Evolutionary conservation across 2,329 filamentous ascomycete species (phyloP).

Genomic region (Sclerotinia subarctica): DNA sequence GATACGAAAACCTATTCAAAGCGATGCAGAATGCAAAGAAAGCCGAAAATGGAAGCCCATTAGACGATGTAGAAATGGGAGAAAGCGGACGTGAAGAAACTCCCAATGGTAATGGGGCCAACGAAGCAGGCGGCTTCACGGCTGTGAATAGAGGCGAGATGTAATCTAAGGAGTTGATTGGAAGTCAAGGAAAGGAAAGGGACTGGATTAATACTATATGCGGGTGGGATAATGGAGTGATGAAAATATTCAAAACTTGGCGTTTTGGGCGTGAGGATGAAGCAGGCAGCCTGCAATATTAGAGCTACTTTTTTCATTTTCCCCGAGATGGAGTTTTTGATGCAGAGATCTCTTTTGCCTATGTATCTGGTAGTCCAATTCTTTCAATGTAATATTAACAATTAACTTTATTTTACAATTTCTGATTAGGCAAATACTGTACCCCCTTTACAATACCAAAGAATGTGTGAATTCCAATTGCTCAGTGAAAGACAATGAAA

Average conservation of each 20-base stretch:
- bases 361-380: not conserved
- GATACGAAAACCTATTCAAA: slow-evolving; percentile 12
- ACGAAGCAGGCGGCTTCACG: slow-evolving; percentile 33
- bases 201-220: slow-evolving; percentile 5
- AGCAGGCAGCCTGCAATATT: slow-evolving; percentile 8
- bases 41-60: slow-evolving; percentile 21
- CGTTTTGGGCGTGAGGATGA: not conserved
- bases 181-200: slow-evolving; percentile 9
- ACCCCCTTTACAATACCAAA: not conserved
- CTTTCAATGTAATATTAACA: slow-evolving; percentile 10
- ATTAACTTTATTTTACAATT: not conserved
- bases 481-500: not conserved
- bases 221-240: not conserved
- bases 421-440: not conserved
- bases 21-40: slow-evolving; percentile 11
- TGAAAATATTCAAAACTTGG: slow-evolving; percentile 6
- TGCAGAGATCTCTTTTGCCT: not conserved
- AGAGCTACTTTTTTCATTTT: slow-evolving; percentile 1
- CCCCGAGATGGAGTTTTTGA: not conserved
- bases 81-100: slow-evolving; percentile 37
- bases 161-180: slow-evolving; percentile 17
- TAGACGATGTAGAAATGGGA: slow-evolving; percentile 36
- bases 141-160: slow-evolving; percentile 33
- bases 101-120: slow-evolving; percentile 21
- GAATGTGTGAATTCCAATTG: not conserved